Evolutionary conservation across 2,329 filamentous ascomycete genomes (phyloP).

Genomic region (Talaromyces piceae): DNA sequence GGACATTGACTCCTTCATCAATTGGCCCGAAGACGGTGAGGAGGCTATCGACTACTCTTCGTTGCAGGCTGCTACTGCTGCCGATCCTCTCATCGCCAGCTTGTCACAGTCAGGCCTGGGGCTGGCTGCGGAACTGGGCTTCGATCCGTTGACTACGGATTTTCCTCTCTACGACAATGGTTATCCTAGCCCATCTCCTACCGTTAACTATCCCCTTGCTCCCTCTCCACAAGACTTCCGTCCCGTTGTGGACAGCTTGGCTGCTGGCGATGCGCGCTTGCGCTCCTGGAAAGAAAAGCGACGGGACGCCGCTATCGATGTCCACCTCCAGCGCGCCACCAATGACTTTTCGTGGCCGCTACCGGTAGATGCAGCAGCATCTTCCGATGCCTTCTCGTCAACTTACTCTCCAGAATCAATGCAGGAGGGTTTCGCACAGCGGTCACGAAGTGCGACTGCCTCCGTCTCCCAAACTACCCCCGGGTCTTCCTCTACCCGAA

Average conservation of each 20-base stretch:
- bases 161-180: background rate
- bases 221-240: conserved; percentile 7
- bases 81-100: background rate
- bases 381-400: conserved; percentile 22
- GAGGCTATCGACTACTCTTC: conserved; percentile 13
- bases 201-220: background rate
- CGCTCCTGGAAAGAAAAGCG: conserved; percentile 35
- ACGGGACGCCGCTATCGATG: conserved; percentile 33
- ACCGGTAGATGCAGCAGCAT: conserved; percentile 25
- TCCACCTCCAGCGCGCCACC: conserved; percentile 33
- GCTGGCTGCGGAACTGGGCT: background rate
- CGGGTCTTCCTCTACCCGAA: conserved; percentile 8
- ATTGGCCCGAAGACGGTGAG: conserved; percentile 21
- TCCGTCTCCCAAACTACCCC: conserved; percentile 13
- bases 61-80: background rate
- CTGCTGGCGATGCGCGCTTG: conserved; percentile 27
- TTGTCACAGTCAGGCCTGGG: background rate
- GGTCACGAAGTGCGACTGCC: background rate
- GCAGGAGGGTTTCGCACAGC: conserved; percentile 13
- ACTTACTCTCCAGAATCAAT: conserved; percentile 19
- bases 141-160: background rate
- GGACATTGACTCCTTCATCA: conserved; percentile 29
- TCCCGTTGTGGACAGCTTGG: conserved; percentile 17
- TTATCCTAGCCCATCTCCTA: background rate
- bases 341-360: conserved; percentile 19